Evolutionary conservation across 805 yeast genomes (phyloP).

Genomic region (Yarrowia hollandica): DNA sequence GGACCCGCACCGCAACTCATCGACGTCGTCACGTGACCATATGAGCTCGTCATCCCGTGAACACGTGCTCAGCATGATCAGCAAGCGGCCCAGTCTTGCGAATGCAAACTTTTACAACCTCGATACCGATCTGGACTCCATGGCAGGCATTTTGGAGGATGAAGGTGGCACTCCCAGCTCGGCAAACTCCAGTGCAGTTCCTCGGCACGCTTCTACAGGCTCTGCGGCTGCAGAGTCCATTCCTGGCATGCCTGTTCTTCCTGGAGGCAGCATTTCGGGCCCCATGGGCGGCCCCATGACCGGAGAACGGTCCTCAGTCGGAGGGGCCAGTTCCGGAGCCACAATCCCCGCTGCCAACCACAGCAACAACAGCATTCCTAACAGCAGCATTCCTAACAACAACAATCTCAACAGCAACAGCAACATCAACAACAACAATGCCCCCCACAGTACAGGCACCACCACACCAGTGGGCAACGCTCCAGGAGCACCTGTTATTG

Average conservation of each 20-base stretch:
- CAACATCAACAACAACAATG: background rate
- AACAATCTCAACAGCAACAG: no score
- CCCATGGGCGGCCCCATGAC: slow-evolving; percentile 28
- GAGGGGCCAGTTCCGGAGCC: no score
- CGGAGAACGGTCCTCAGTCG: slow-evolving; percentile 31
- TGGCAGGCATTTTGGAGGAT: slow-evolving; percentile 50
- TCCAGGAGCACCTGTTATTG: slow-evolving; percentile 9
- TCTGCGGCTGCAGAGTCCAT: slow-evolving; percentile 14
- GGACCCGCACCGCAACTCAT: slow-evolving; percentile 8
- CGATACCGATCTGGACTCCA: slow-evolving; percentile 52
- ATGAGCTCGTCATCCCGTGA: slow-evolving; percentile 3
- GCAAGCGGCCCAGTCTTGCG: slow-evolving; percentile 8
- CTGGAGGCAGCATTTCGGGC: slow-evolving; percentile 17
- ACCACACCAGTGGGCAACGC: no score
- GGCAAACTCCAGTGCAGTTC: background rate
- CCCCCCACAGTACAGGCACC: background rate
- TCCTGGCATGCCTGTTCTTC: slow-evolving; percentile 27
- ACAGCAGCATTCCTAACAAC: no score
- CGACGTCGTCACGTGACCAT: slow-evolving; percentile 17
- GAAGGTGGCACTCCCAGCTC: background rate
- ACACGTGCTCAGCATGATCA: slow-evolving; percentile 19
- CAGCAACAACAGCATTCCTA: background rate
- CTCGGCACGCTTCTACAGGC: slow-evolving; percentile 9
- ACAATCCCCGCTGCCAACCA: background rate
- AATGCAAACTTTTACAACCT: slow-evolving; percentile 36